These are phyloP conservation scores for Candida ulmi DNA, from an alignment of 805 yeast genomes.

Conservation along the genomic window DNA sequence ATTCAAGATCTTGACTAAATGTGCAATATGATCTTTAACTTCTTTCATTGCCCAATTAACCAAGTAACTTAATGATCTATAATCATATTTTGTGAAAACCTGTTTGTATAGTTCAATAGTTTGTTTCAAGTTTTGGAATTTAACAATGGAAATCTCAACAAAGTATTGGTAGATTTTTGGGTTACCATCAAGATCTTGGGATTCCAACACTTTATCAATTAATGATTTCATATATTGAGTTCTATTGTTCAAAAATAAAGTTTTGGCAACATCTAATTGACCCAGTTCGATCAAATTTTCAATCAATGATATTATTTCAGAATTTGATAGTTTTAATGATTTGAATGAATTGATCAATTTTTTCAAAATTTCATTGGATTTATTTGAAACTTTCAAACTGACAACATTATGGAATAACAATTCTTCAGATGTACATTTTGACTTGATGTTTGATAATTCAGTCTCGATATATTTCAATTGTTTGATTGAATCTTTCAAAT, in stretches of 20 bases:
- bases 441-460: slow-evolving; percentile 12
- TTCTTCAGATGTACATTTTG: slow-evolving; percentile 24
- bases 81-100: slow-evolving; percentile 39
- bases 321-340: slow-evolving; percentile 23
- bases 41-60: slow-evolving; percentile 76
- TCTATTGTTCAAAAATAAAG: slow-evolving; percentile 42
- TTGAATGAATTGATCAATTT: slow-evolving; percentile 30
- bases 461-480: slow-evolving; percentile 28
- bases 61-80: slow-evolving; percentile 45
- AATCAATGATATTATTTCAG: slow-evolving; percentile 22
- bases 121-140: slow-evolving; percentile 53
- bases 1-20: slow-evolving; percentile 61
- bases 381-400: slow-evolving; percentile 25
- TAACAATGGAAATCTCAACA: slow-evolving; percentile 55
- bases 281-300: slow-evolving; percentile 34
- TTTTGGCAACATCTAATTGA: slow-evolving; percentile 42
- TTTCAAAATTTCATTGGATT: slow-evolving; percentile 26
- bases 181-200: slow-evolving; percentile 47
- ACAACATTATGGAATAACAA: slow-evolving; percentile 27
- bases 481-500: slow-evolving; percentile 40
- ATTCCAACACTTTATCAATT: slow-evolving; percentile 37
- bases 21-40: slow-evolving; percentile 50
- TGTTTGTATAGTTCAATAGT: slow-evolving; percentile 50
- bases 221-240: slow-evolving; percentile 41
- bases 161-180: slow-evolving; percentile 39